A percentile compares a stretch with the other conserved stretches of the same genome.
Conservation (phyloP, 768 basidiomycete genomes). For the Scleroderma bovista region DNA sequence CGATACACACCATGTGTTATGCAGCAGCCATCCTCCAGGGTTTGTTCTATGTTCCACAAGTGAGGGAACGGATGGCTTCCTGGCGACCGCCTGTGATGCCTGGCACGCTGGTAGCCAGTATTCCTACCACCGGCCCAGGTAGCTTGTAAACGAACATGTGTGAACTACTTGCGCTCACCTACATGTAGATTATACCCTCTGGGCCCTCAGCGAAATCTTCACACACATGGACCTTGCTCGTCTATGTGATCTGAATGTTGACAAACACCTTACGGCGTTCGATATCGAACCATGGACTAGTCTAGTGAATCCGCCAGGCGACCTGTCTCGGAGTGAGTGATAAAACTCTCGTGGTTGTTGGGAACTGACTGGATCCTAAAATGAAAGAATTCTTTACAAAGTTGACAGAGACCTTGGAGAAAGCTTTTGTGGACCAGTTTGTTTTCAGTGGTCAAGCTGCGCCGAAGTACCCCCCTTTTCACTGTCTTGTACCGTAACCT, state of each 20-base stretch:
- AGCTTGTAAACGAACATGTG: conserved; percentile 17
- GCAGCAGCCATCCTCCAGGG: conserved; percentile 52
- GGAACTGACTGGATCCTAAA: conserved; percentile 7
- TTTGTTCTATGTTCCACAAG: conserved; percentile 67
- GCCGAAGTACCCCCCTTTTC: conserved; percentile 24
- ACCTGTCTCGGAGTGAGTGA: conserved; percentile 37
- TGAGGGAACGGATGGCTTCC: conserved; percentile 39
- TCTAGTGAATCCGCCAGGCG: conserved; percentile 34
- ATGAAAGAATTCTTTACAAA: conserved; percentile 45
- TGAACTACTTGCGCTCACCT: neutral
- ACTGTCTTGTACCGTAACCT: neutral
- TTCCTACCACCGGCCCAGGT: conserved; percentile 34
- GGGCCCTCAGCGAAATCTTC: conserved; percentile 60
- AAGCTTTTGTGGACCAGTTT: conserved; percentile 34
- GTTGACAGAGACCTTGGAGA: conserved; percentile 41
- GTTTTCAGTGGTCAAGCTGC: conserved; percentile 26
- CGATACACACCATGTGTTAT: conserved; percentile 44
- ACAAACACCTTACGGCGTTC: conserved; percentile 44
- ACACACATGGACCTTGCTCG: conserved; percentile 65
- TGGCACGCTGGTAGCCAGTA: conserved; percentile 13
- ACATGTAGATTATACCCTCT: conserved; percentile 42
- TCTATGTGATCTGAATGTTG: conserved; percentile 51
- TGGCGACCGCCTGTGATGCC: conserved; percentile 29
- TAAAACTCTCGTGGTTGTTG: neutral
- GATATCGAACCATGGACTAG: conserved; percentile 36